These are phyloP conservation scores for Monosporascus sp. DNA, from an alignment of 2,329 filamentous ascomycete species.

Conservation along the genomic window DNA sequence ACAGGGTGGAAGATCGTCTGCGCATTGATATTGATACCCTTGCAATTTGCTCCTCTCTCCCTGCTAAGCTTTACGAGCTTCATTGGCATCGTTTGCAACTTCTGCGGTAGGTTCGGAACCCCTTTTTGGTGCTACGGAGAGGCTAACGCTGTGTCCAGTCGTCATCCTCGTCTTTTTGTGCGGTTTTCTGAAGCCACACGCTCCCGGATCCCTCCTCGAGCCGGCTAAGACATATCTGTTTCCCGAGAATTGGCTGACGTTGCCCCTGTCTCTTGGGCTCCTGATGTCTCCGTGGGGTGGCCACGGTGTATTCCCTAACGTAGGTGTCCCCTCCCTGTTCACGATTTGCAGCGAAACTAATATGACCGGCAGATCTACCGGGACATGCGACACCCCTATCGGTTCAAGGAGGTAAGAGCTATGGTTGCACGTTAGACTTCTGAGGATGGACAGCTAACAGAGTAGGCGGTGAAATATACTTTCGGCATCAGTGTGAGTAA, in stretches of 20 bases:
- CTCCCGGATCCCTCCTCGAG: slow-evolving; percentile 76
- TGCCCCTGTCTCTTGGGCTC: slow-evolving; percentile 84
- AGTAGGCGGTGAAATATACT: slow-evolving; percentile 67
- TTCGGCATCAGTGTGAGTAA: slow-evolving; percentile 73
- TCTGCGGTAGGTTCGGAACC: slow-evolving; percentile 63
- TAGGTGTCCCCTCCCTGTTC: slow-evolving; percentile 21
- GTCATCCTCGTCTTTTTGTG: slow-evolving; percentile 78
- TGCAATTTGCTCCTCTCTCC: slow-evolving; percentile 80
- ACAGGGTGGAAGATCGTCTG: slow-evolving; percentile 82
- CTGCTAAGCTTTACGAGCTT: slow-evolving; percentile 86
- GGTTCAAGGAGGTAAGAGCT: slow-evolving; percentile 47
- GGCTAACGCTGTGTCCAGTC: slow-evolving; percentile 44
- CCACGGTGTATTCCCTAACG: slow-evolving; percentile 73
- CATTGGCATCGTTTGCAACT: slow-evolving; percentile 84
- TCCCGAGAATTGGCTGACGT: slow-evolving; percentile 76
- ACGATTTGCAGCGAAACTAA: background rate
- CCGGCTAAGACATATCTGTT: slow-evolving; percentile 77
- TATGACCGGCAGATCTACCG: slow-evolving; percentile 45
- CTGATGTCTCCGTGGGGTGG: slow-evolving; percentile 72
- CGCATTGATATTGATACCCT: slow-evolving; percentile 68
- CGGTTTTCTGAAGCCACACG: slow-evolving; percentile 73
- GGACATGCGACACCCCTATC: slow-evolving; percentile 69
- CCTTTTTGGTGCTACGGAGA: slow-evolving; percentile 1
- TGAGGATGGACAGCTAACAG: slow-evolving; percentile 7
- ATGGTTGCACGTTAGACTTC: background rate